These are phyloP conservation scores for Hemileccinum rubropunctum DNA, from an alignment of 768 basidiomycete genomes.

Conservation along the genomic window DNA sequence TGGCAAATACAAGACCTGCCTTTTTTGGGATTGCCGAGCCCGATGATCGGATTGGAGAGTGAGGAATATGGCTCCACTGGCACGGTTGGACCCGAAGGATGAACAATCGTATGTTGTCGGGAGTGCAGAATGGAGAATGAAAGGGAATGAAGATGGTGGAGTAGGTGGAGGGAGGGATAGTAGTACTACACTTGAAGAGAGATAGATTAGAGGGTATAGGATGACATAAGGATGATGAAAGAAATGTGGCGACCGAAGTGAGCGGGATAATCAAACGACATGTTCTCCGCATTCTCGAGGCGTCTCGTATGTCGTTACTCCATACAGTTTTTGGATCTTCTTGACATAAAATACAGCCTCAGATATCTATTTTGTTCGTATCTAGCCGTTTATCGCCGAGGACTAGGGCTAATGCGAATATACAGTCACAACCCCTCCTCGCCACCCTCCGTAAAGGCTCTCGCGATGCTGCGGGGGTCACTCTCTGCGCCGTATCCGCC, in stretches of 20 bases:
- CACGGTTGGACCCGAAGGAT: neutral
- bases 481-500: constrained; percentile 63
- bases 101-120: too few species aligned
- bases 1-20: constrained; percentile 2
- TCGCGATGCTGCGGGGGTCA: constrained; percentile 57
- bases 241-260: too few species aligned
- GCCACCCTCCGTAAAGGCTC: constrained; percentile 60
- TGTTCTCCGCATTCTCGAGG: constrained; percentile 39
- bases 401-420: constrained; percentile 1
- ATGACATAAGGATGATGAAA: neutral
- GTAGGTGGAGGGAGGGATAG: too few species aligned
- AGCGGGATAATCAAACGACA: constrained; percentile 7
- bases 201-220: neutral
- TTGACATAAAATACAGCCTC: constrained; percentile 36
- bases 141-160: too few species aligned
- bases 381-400: constrained; percentile 3
- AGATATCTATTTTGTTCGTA: constrained; percentile 66
- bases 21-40: neutral
- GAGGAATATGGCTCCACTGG: neutral
- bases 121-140: too few species aligned
- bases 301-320: constrained; percentile 27
- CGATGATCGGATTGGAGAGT: constrained; percentile 1
- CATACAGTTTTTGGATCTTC: constrained; percentile 1
- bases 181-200: too few species aligned
- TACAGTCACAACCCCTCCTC: constrained; percentile 66